phyloP scores from a whole-genome alignment of 2,329 filamentous ascomycete species.

The Aaosphaeria pasadenensis region DNA sequence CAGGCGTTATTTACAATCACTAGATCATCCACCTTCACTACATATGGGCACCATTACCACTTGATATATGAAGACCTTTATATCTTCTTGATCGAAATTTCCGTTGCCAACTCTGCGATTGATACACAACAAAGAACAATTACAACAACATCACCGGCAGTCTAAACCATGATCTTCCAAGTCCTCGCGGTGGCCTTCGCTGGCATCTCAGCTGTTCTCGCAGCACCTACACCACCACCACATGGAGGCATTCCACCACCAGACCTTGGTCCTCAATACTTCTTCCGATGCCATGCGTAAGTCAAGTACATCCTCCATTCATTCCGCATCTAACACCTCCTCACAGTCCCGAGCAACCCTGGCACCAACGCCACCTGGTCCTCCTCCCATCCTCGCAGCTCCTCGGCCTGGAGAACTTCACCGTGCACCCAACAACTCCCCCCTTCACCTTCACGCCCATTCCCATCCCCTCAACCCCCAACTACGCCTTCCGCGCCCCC shows the following conservation, averaged over 20 bases:
- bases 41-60: no score
- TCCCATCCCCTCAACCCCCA: conserved; percentile 3
- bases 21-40: no score
- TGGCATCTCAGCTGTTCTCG: neutral
- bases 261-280: neutral
- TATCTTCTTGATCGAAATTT: no score
- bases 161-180: neutral
- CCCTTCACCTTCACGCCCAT: conserved; percentile 12
- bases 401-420: conserved; percentile 25
- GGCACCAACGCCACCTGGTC: conserved; percentile 14
- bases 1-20: no score
- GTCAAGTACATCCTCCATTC: neutral
- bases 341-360: conserved; percentile 12
- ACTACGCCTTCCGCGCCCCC: conserved; percentile 13
- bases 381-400: conserved; percentile 9
- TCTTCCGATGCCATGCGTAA: conserved; percentile 1
- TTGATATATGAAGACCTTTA: no score
- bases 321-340: neutral
- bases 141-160: no score
- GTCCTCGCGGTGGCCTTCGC: neutral
- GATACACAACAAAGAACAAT: no score
- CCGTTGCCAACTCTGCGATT: no score
- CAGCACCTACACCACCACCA: neutral
- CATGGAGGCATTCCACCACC: neutral
- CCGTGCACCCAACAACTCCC: conserved; percentile 14